A percentile compares a stretch with the other conserved stretches of the same genome.
phyloP scores from a whole-genome alignment of 163 green algal genomes.

The Trebouxia gelatinosa region DNA sequence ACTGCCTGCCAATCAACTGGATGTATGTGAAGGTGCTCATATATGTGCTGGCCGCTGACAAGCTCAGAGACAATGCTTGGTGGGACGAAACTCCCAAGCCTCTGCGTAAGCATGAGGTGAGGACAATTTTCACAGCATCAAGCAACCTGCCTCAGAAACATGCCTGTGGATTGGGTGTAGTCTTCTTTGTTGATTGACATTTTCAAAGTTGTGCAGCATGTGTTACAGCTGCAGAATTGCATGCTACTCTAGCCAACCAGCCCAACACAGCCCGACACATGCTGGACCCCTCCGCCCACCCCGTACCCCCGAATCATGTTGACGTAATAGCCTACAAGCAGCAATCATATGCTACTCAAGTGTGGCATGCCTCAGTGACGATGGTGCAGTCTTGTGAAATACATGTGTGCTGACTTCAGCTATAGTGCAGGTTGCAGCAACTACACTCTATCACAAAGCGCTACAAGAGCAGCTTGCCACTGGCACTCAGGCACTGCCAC shows the following conservation, averaged over 20 bases:
- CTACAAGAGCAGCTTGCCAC: neutral
- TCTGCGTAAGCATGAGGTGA: conserved; percentile 15
- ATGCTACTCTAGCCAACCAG: neutral
- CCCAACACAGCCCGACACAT: neutral
- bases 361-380: neutral
- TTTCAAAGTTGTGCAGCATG: neutral
- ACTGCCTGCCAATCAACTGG: conserved; percentile 15
- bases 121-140: neutral
- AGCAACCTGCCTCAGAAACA: neutral
- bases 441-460: neutral
- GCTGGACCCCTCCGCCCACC: neutral
- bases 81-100: neutral
- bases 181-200: neutral
- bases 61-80: conserved; percentile 43
- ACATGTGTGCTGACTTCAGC: neutral
- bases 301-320: too few species aligned
- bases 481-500: neutral
- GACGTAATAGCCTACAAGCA: too few species aligned
- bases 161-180: too few species aligned
- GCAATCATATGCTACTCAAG: neutral
- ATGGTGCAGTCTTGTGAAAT: neutral
- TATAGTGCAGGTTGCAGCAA: conserved; percentile 1
- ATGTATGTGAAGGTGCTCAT: conserved; percentile 36
- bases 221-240: neutral
- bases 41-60: conserved; percentile 36